Evolutionary conservation across 177 flowering plant genomes (phyloP), one percentile per base, ranked within the genome.

Genomic region (Tripterygium wilfordii): DNA sequence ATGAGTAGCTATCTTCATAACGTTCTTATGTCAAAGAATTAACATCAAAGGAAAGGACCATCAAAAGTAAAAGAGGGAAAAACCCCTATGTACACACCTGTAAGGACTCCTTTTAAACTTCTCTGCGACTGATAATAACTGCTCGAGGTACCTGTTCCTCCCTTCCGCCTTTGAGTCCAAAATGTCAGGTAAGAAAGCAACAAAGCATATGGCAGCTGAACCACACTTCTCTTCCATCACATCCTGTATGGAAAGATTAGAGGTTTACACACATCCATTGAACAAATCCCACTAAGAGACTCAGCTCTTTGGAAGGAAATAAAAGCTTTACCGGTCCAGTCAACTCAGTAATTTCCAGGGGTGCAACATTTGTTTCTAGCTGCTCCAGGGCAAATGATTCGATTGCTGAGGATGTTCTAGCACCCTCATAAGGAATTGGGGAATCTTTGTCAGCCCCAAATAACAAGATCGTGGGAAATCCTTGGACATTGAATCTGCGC

Each of bases 81-180:
- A 1, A 5, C 19, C n/a, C n/a, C n/a, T n/a, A 16, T 31, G 15
- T 16, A 51, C 71, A 64, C 72, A 57, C 96, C 98, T 92, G 82
- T 88, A 88, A 36, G 94, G 96, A 66, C 83, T 79, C 58, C 79
- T 83, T 54, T 77, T 86, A 65, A 84, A 82, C 67, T 79, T 92
- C 70, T 88, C 91, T 2, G 96, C 96, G 60, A 79, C 79, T 30
- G 94, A 69, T 57, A 86, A 51, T 60, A 88, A 42, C 61, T 66
- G 61, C 62, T 75, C 70, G 26, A 92, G 67, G 66, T 88, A 84
- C 55, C 69, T 92, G 63, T 86, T 92, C 68, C 98, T 88, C 51
- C 98, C 98, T 42, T 84, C 96, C 10, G 96, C 96, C 66, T 84
- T 86, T 32, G 96, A 78, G 65, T 88, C 98, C 82, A 92, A 75